Conservation (phyloP, 2,329 filamentous ascomycete genomes). For the Epichloe bromicola region DNA sequence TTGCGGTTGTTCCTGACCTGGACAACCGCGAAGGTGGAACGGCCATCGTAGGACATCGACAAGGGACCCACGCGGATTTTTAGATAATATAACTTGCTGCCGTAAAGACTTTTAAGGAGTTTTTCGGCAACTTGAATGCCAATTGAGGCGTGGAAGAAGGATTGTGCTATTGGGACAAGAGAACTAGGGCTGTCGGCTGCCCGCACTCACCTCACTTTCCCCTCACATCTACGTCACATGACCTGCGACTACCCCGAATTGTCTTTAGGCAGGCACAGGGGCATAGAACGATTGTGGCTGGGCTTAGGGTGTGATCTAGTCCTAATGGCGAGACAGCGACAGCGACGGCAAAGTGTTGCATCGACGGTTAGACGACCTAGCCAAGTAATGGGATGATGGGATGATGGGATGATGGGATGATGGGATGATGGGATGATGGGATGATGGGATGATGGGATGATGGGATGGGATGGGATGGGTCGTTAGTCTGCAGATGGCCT, state of each 20-base stretch:
- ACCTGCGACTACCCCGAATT: slow-evolving; percentile 13
- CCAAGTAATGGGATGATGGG: not conserved
- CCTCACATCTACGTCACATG: slow-evolving; percentile 20
- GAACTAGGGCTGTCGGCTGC: not conserved
- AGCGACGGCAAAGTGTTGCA: not conserved
- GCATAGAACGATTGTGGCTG: not conserved
- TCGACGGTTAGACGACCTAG: not conserved
- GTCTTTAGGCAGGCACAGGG: not conserved
- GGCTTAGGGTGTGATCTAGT: not conserved
- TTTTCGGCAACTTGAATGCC: not conserved
- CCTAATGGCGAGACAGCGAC: not conserved
- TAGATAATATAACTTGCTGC: not conserved
- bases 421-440: not conserved
- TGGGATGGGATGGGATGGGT: not conserved
- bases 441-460: not conserved
- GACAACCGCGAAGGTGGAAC: not conserved
- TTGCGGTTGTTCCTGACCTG: not conserved
- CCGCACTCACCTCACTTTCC: slow-evolving; percentile 12
- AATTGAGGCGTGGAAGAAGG: not conserved
- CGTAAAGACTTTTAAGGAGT: not conserved
- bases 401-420: not conserved
- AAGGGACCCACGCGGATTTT: not conserved
- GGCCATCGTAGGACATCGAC: not conserved
- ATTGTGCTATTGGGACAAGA: not conserved
- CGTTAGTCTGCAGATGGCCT: not conserved